These are phyloP conservation scores for Ogataea pilisensis DNA, from an alignment of 805 yeast species.

Conservation along the genomic window DNA sequence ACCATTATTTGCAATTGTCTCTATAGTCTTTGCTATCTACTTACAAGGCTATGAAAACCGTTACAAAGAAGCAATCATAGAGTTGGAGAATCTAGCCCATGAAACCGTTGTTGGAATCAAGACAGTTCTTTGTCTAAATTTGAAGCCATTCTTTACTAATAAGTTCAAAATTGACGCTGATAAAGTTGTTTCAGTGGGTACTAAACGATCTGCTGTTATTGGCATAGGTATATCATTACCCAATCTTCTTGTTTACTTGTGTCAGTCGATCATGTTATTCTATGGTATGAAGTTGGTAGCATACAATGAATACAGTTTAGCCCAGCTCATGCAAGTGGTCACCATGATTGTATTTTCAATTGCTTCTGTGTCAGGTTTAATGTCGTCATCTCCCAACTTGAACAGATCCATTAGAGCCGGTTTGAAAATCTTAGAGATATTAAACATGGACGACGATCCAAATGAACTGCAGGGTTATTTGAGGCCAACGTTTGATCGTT, in stretches of 20 bases:
- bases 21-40: slow-evolving; percentile 48
- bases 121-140: slow-evolving; percentile 56
- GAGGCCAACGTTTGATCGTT: slow-evolving; percentile 22
- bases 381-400: slow-evolving; percentile 72
- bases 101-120: slow-evolving; percentile 57
- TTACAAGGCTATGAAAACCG: slow-evolving; percentile 52
- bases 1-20: slow-evolving; percentile 54
- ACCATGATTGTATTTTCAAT: slow-evolving; percentile 72
- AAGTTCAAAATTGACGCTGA: slow-evolving; percentile 33
- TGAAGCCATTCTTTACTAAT: slow-evolving; percentile 44
- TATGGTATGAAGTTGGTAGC: slow-evolving; percentile 77
- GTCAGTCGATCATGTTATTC: slow-evolving; percentile 71
- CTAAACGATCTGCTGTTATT: slow-evolving; percentile 49
- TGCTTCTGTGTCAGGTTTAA: slow-evolving; percentile 53
- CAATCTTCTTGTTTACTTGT: slow-evolving; percentile 48
- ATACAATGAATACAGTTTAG: slow-evolving; percentile 46
- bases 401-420: slow-evolving; percentile 78
- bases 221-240: slow-evolving; percentile 67
- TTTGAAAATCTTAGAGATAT: slow-evolving; percentile 42
- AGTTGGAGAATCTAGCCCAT: slow-evolving; percentile 45
- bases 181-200: slow-evolving; percentile 37
- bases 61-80: slow-evolving; percentile 55
- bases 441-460: slow-evolving; percentile 31
- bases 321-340: slow-evolving; percentile 63
- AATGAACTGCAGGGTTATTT: slow-evolving; percentile 36